phyloP scores from a whole-genome alignment of 163 green algal species.

The Chlorella variabilis region DNA sequence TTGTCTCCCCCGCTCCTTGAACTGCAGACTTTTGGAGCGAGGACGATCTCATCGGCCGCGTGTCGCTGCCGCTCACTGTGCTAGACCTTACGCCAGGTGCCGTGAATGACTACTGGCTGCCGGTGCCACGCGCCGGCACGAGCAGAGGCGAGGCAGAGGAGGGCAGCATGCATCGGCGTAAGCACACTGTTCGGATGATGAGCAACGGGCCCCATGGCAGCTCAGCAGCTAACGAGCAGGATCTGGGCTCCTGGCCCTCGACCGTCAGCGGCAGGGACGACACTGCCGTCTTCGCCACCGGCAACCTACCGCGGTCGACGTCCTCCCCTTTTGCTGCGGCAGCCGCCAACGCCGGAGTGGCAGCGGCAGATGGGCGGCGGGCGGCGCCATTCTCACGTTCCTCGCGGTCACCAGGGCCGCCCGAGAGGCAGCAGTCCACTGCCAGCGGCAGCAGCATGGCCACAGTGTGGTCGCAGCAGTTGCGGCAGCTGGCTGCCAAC shows the following conservation, averaged over 20 bases:
- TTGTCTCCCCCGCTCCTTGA: background rate
- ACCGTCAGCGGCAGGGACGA: background rate
- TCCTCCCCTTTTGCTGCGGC: background rate
- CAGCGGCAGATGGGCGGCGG: too few species aligned
- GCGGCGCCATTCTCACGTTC: too few species aligned
- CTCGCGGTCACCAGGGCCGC: too few species aligned
- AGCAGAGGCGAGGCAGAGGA: background rate
- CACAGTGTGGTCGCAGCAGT: background rate
- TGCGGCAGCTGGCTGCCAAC: background rate
- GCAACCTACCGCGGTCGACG: background rate
- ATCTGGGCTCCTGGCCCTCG: too few species aligned
- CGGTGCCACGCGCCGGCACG: background rate
- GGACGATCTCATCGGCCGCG: slow-evolving; percentile 39
- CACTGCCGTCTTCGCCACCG: background rate
- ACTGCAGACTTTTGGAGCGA: slow-evolving; percentile 14
- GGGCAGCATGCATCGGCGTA: background rate
- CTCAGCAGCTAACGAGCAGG: too few species aligned
- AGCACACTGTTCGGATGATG: too few species aligned
- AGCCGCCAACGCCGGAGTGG: too few species aligned
- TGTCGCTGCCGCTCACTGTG: slow-evolving; percentile 15
- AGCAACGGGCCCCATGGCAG: background rate
- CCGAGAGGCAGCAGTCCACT: too few species aligned
- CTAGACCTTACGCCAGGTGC: slow-evolving; percentile 22
- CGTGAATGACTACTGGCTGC: slow-evolving; percentile 34
- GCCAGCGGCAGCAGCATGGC: background rate